phyloP scores from a whole-genome alignment of 2,329 filamentous ascomycete species.

The Diaporthe velutina region DNA sequence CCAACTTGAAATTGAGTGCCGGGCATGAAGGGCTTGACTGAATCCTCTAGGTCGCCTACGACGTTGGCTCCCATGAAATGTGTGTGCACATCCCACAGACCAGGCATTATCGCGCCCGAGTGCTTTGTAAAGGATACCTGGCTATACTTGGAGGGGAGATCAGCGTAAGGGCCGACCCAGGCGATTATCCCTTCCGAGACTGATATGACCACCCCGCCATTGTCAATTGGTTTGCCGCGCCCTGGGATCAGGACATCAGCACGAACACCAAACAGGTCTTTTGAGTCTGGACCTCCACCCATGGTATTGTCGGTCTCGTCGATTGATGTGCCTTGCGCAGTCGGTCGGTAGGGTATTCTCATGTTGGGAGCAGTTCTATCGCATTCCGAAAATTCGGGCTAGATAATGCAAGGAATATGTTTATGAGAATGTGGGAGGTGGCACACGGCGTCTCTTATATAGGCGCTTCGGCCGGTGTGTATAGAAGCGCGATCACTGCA shows the following conservation, averaged over 20 bases:
- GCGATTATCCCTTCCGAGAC: slow-evolving; percentile 51
- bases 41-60: slow-evolving; percentile 40
- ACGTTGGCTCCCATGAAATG: slow-evolving; percentile 57
- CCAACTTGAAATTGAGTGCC: slow-evolving; percentile 50
- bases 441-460: neutral
- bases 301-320: neutral
- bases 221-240: slow-evolving; percentile 55
- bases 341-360: neutral
- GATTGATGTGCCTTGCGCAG: neutral
- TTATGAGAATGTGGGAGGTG: neutral
- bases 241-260: slow-evolving; percentile 61
- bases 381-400: neutral
- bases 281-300: slow-evolving; percentile 20
- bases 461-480: neutral
- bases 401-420: neutral
- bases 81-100: slow-evolving; percentile 66
- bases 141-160: slow-evolving; percentile 50
- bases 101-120: slow-evolving; percentile 59
- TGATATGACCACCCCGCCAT: slow-evolving; percentile 55
- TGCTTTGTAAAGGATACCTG: slow-evolving; percentile 49
- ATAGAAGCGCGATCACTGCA: neutral
- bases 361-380: neutral
- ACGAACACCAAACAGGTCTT: slow-evolving; percentile 41
- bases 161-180: slow-evolving; percentile 52
- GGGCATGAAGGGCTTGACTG: slow-evolving; percentile 43